These are phyloP conservation scores for Collybia sordida DNA, from an alignment of 768 basidiomycete genomes.

Conservation along the genomic window DNA sequence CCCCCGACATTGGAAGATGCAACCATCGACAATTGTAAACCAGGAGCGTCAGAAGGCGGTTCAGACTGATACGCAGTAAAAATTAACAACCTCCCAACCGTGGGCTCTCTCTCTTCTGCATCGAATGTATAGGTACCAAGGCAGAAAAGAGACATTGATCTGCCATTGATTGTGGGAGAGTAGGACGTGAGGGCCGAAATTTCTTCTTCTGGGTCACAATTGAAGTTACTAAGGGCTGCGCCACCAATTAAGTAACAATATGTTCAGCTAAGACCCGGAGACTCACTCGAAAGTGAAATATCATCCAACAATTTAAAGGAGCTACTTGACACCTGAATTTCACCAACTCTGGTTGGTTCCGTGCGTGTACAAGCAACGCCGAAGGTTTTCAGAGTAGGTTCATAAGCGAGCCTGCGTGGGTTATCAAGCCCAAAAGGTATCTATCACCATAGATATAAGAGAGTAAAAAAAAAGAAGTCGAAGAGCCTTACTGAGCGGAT, in stretches of 20 bases:
- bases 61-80: slow-evolving; percentile 38
- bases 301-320: slow-evolving; percentile 71
- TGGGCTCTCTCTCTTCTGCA: slow-evolving; percentile 47
- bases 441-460: slow-evolving; percentile 33
- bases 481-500: slow-evolving; percentile 62
- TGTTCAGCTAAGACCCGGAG: background rate
- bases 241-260: background rate
- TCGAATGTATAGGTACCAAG: slow-evolving; percentile 45
- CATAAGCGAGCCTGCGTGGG: slow-evolving; percentile 67
- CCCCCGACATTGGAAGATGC: slow-evolving; percentile 52
- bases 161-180: slow-evolving; percentile 26
- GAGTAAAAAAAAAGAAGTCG: slow-evolving; percentile 1
- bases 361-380: slow-evolving; percentile 64
- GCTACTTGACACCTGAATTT: slow-evolving; percentile 43
- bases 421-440: slow-evolving; percentile 70
- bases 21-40: slow-evolving; percentile 35
- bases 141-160: slow-evolving; percentile 43
- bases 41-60: slow-evolving; percentile 19
- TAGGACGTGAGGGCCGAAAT: slow-evolving; percentile 52
- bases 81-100: slow-evolving; percentile 60
- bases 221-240: slow-evolving; percentile 47
- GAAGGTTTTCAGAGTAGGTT: slow-evolving; percentile 52
- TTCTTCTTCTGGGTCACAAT: slow-evolving; percentile 56
- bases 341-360: slow-evolving; percentile 54
- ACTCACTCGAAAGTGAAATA: slow-evolving; percentile 58